These are phyloP conservation scores for Fagopyrum homotropicum DNA, from an alignment of 148 eudicot genomes.

Conservation along the genomic window DNA sequence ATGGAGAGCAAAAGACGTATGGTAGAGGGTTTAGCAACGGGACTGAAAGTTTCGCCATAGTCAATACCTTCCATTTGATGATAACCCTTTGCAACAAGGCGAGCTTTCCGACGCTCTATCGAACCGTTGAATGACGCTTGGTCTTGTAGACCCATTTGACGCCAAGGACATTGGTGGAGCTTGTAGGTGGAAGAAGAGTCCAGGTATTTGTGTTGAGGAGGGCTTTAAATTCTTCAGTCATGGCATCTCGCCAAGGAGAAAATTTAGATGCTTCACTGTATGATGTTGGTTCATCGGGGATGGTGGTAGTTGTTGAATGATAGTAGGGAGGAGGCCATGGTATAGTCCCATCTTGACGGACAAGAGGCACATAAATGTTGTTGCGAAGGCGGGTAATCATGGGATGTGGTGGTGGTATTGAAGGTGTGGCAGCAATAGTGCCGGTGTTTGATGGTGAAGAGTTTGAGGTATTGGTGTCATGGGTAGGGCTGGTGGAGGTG, in stretches of 20 bases:
- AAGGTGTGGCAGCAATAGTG: too few relatives aligned
- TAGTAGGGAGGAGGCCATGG: not conserved
- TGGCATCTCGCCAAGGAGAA: not conserved
- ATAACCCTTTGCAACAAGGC: not conserved
- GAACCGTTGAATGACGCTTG: too few relatives aligned
- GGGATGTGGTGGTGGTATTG: not conserved
- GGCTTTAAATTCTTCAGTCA: not conserved
- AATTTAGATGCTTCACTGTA: not conserved
- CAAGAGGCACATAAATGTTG: not conserved
- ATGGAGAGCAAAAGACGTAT: too few relatives aligned
- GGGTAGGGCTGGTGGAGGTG: not conserved
- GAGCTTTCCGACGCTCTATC: not conserved
- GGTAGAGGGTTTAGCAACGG: not conserved
- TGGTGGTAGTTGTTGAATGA: not conserved
- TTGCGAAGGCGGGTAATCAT: not conserved
- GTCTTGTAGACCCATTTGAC: too few relatives aligned
- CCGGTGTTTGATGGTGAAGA: too few relatives aligned
- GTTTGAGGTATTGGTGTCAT: not conserved
- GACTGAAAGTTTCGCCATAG: not conserved
- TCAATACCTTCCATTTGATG: not conserved
- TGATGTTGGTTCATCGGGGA: not conserved
- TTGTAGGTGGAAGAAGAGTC: too few relatives aligned
- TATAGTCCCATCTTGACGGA: not conserved
- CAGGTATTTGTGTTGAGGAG: not conserved
- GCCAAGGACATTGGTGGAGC: too few relatives aligned